These are phyloP conservation scores for Diversispora eburnea DNA, from an alignment of 192 early-diverging fungal genomes.

Conservation along the genomic window DNA sequence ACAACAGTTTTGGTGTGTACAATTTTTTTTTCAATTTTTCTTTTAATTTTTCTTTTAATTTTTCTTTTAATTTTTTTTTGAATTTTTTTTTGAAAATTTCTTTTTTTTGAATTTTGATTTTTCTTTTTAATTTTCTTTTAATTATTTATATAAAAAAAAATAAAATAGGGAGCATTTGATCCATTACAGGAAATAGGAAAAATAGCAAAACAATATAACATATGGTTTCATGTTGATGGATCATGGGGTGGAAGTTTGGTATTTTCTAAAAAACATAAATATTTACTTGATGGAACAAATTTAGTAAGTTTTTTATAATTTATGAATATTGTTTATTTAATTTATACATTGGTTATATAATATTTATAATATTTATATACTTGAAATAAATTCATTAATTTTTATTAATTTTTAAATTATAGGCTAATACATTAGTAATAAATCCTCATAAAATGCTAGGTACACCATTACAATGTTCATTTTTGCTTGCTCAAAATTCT, in stretches of 20 bases:
- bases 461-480: conserved; percentile 74
- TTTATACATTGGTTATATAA: background rate
- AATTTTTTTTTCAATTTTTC: background rate
- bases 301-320: conserved; percentile 31
- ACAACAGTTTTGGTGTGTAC: conserved; percentile 68
- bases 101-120: background rate
- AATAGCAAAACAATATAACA: conserved; percentile 55
- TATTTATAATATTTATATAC: background rate
- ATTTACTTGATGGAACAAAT: conserved; percentile 48
- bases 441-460: conserved; percentile 85
- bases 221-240: conserved; percentile 79
- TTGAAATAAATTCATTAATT: background rate
- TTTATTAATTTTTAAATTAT: background rate
- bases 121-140: background rate
- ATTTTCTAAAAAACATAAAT: conserved; percentile 52
- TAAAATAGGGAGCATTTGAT: conserved; percentile 66
- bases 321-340: background rate
- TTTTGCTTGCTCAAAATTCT: conserved; percentile 57
- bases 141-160: background rate
- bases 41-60: background rate
- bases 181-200: conserved; percentile 54
- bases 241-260: conserved; percentile 72
- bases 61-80: too few species aligned
- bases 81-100: too few species aligned
- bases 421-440: conserved; percentile 66